phyloP scores from a whole-genome alignment of 2,329 filamentous ascomycete species.

The Moelleriella libera region DNA sequence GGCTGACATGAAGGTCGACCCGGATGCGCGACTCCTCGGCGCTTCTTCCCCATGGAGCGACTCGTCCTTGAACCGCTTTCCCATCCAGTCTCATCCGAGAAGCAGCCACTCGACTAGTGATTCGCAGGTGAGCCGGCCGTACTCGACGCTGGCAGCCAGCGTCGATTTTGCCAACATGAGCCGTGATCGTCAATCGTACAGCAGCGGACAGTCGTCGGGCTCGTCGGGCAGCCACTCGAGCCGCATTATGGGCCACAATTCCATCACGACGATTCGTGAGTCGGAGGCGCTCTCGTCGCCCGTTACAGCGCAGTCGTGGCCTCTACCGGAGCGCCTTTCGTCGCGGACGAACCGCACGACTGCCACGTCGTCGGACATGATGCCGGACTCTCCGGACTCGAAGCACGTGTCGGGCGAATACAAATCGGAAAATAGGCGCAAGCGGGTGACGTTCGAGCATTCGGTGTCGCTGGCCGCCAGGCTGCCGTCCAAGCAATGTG shows the following conservation, averaged over 20 bases:
- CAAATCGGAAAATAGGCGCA: background rate
- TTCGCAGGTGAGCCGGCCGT: background rate
- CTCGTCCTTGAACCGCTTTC: background rate
- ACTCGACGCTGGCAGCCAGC: background rate
- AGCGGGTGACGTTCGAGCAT: background rate
- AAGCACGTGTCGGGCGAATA: conserved; percentile 1
- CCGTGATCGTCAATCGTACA: conserved; percentile 3
- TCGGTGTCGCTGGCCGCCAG: background rate
- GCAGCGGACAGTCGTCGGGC: conserved; percentile 6
- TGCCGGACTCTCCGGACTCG: background rate
- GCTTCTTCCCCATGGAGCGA: background rate
- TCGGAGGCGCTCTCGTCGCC: background rate
- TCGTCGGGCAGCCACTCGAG: conserved; percentile 5
- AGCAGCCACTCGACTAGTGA: background rate
- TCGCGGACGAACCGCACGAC: background rate
- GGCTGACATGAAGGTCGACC: background rate
- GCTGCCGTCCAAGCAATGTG: conserved; percentile 17
- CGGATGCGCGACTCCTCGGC: background rate
- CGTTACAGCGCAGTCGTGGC: background rate
- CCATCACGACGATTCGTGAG: conserved; percentile 4
- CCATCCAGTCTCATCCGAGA: background rate
- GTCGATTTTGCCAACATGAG: conserved; percentile 3
- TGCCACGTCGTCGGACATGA: background rate
- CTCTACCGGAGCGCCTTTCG: background rate
- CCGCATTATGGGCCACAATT: conserved; percentile 2